phyloP scores from a whole-genome alignment of 768 basidiomycete species.

The Podaxis sp. region DNA sequence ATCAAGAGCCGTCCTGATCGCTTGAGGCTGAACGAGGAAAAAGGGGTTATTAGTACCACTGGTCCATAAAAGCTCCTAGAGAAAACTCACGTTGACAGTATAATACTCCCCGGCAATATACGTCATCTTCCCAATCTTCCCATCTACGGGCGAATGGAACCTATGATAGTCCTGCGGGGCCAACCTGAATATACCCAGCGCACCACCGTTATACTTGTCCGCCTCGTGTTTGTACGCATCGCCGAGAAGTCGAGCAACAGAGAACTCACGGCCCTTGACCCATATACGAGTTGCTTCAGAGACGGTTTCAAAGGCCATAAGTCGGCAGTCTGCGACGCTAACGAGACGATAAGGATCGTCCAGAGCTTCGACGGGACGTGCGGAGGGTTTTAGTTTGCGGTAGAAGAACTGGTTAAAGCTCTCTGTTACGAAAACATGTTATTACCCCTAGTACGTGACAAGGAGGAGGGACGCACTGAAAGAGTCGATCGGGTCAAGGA shows the following conservation, averaged over 20 bases:
- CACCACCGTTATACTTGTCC: conserved; percentile 75
- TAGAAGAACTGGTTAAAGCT: conserved; percentile 96
- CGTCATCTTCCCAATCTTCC: conserved; percentile 78
- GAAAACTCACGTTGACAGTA: conserved; percentile 79
- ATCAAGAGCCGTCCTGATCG: conserved; percentile 85
- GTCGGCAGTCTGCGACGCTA: conserved; percentile 92
- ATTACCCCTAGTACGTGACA: not conserved
- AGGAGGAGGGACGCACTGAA: conserved; percentile 59
- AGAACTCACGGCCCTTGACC: conserved; percentile 98
- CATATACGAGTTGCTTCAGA: conserved; percentile 85
- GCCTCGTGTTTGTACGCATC: conserved; percentile 70
- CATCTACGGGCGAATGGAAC: conserved; percentile 87
- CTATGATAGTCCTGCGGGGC: conserved; percentile 97
- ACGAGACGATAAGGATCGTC: conserved; percentile 80
- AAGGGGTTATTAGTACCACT: not conserved
- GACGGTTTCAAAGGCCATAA: conserved; percentile 91
- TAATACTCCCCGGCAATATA: conserved; percentile 92
- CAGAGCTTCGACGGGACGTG: conserved; percentile 71
- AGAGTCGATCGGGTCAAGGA: conserved; percentile 76
- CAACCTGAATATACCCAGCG: conserved; percentile 85
- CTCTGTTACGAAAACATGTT: conserved; percentile 40
- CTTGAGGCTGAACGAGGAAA: conserved; percentile 67
- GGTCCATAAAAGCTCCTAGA: not conserved
- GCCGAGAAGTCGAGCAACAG: conserved; percentile 75
- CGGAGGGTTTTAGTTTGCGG: conserved; percentile 81